phyloP scores from a whole-genome alignment of 2,329 filamentous ascomycete species.

The Alternaria sp. region DNA sequence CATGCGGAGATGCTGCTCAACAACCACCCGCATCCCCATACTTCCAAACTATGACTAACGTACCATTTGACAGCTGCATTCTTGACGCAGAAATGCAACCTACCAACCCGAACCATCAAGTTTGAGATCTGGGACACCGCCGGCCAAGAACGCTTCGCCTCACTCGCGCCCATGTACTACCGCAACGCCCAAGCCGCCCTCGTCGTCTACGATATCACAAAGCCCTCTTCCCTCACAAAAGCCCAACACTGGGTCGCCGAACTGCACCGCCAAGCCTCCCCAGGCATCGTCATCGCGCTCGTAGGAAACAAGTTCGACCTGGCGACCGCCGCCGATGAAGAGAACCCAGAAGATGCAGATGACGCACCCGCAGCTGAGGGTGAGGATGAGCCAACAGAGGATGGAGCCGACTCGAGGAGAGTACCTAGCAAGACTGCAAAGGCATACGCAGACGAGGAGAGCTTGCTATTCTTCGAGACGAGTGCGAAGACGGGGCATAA shows the following conservation, averaged over 20 bases:
- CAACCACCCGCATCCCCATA: background rate
- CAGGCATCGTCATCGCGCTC: constrained; percentile 94
- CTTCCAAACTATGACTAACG: background rate
- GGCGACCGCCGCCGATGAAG: constrained; percentile 56
- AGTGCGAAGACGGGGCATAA: constrained; percentile 96
- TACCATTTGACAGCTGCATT: constrained; percentile 74
- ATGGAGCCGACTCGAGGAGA: constrained; percentile 79
- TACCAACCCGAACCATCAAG: constrained; percentile 79
- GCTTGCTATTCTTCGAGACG: constrained; percentile 94
- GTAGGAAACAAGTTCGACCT: constrained; percentile 91
- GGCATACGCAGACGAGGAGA: constrained; percentile 92
- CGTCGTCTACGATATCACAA: constrained; percentile 98
- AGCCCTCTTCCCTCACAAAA: constrained; percentile 92
- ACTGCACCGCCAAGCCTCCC: constrained; percentile 92
- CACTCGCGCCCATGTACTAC: constrained; percentile 98
- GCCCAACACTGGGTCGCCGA: constrained; percentile 99
- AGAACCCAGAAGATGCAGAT: constrained; percentile 58
- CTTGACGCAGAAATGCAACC: constrained; percentile 97
- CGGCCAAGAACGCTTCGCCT: constrained; percentile 96
- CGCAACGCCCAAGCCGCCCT: constrained; percentile 97
- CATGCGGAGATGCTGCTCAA: background rate
- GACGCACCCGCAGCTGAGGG: constrained; percentile 57
- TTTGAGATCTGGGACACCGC: constrained; percentile 94
- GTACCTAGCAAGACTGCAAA: constrained; percentile 90
- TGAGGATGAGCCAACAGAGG: constrained; percentile 61